Evolutionary conservation across 208 protist genomes (phyloP), one percentile per base, ranked within the genome.

Genomic region (Leishmania major): DNA sequence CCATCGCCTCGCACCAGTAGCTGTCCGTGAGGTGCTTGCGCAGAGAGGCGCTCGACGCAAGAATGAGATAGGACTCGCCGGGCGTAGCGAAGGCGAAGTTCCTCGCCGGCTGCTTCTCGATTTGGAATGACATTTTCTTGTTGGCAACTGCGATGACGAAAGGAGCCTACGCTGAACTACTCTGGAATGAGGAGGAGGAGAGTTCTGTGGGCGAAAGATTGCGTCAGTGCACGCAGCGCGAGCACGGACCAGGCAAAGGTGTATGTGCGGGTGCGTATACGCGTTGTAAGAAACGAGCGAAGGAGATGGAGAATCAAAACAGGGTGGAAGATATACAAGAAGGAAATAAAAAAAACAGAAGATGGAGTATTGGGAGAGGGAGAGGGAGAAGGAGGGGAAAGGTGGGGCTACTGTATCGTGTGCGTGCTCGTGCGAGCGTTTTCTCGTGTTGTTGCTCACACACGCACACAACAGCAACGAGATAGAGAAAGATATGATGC

Each of bases 1-100:
- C 92, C 93, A 98, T 96, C 55, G 91, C 88, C 67, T 91, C 90
- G 73, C 93, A 98, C 95, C 95, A 98, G 88, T 98, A 98, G 81
- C 92, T 96, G 83, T 98, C 95, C 1, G 89, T 92, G 19, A 98
- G 90, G 79, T 96, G 91, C 73, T 89, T 89, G 15, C 92, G 90
- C 49, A 98, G 88, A 11, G 90, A 91, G 31, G 84, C 90, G 62
- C 89, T 93, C 7, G 91, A 88, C 35, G 95, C 95, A 22, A 96
- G 83, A 74, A 98, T 92, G 28, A 83, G 75, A 78, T 94, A 98
- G 35, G 80, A 83, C 81, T 95, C 90, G 19, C 95, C 93, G 0
- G 92, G 95, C 4, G 90, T 94, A 49, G 90, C 89, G 72, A 96
- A 91, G 47, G 90, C 94, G 8, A 91, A 91, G 62, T 85, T 90